A percentile compares a stretch with the other conserved stretches of the same genome.
Evolutionary conservation across 257 asterid species (phyloP).

Genomic region (Solanum corneliomulleri): DNA sequence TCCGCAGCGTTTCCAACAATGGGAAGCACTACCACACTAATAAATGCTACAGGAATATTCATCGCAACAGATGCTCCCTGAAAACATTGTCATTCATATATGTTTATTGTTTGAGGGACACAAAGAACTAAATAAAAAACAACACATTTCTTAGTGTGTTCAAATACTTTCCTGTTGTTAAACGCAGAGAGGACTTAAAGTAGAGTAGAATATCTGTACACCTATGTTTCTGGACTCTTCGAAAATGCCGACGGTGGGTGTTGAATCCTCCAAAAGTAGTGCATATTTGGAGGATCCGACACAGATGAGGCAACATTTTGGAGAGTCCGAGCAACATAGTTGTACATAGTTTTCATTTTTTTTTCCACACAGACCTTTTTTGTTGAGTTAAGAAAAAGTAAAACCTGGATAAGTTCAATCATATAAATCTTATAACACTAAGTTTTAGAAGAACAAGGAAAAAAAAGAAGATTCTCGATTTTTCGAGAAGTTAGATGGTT

Average conservation of each 20-base stretch:
- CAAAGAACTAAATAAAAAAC: background rate
- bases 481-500: background rate
- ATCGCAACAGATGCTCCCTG: slow-evolving; percentile 70
- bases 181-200: background rate
- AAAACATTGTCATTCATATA: background rate
- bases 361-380: background rate
- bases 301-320: background rate
- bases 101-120: background rate
- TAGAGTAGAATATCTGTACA: background rate
- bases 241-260: background rate
- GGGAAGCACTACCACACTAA: slow-evolving; percentile 71
- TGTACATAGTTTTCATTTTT: background rate
- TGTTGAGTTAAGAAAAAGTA: background rate
- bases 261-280: background rate
- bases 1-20: slow-evolving; percentile 85
- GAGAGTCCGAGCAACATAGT: background rate
- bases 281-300: background rate
- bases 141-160: background rate
- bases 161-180: background rate
- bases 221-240: background rate
- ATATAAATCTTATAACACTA: background rate
- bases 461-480: background rate
- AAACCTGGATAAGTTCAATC: background rate
- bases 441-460: background rate
- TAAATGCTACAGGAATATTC: slow-evolving; percentile 70